Evolutionary conservation across 352 stramenopile species (phyloP), one percentile per base, ranked within the genome.

Genomic region (Pythium biforme): DNA sequence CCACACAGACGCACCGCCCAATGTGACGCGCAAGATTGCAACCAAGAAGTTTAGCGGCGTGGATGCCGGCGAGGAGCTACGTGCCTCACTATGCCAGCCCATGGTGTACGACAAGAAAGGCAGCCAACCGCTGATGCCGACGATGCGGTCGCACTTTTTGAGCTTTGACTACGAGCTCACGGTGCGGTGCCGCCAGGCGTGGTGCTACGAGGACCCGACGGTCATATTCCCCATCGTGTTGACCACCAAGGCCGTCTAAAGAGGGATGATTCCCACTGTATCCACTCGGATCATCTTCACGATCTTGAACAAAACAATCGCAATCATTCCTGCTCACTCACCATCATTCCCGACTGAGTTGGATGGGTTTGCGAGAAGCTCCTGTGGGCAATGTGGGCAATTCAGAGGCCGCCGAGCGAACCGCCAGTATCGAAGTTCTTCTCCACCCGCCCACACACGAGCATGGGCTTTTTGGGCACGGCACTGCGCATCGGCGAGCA

Each of bases 121-220:
- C 10, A 33, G 54, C 39, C 6, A 41, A 9, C 29, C 23, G 11
- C 54, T 60, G 25, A 19, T 60, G 39, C 54, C 54, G 15, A 60
- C 54, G 5, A 52, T 60, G 54, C 54, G 54, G 8, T 52, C 54
- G 2, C 54, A 51, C 22, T 60, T 60, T 25, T 11, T 60, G 25
- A 33, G 17, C 15, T 51, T 60, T 11, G 41, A 40, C 39, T 60
- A 60, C 27, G 39, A 60, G 22, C 14, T 60, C 5, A 25, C 54
- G 14, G 54, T 60, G 14, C 27, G 33, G 26, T 60, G 54, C 26
- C 25, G 29, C 37, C 54, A 60, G 41, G 40, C 39, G 7, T 60
- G 54, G 54, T 60, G 54, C 40, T 60, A 33, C n/a, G 41, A 60
- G 10, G 40, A 60, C 29, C 22, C 41, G 17, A 60, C n/a, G 25